Conservation (phyloP, 139 green algal species). For the Mychonastes homosphaera region DNA sequence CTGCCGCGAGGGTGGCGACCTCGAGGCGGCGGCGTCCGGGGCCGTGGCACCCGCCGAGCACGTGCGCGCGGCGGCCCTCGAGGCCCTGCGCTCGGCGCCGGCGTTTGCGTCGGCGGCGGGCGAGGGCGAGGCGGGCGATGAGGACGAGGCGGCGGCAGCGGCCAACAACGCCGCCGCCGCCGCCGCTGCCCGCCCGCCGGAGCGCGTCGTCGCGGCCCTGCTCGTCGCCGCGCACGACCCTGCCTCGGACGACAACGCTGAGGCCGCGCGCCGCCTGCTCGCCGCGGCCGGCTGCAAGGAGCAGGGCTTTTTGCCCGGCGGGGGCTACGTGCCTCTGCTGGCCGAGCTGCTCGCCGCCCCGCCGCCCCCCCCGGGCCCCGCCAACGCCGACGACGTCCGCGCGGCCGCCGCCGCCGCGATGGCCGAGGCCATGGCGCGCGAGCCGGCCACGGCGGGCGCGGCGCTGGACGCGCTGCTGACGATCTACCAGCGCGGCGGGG, state of each 20-base stretch:
- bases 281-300: too few species aligned
- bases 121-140: conserved; percentile 19
- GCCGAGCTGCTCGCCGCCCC: too few species aligned
- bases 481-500: conserved; percentile 16
- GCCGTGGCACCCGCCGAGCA: conserved; percentile 20
- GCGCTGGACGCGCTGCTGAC: conserved; percentile 30
- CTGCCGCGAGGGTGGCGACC: conserved; percentile 43
- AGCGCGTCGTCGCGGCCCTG: conserved; percentile 17
- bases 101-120: conserved; percentile 29
- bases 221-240: conserved; percentile 54
- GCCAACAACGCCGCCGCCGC: too few species aligned
- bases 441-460: conserved; percentile 10
- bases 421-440: conserved; percentile 21
- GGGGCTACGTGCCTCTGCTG: too few species aligned
- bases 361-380: conserved; percentile 11
- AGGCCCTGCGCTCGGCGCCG: conserved; percentile 48
- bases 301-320: too few species aligned
- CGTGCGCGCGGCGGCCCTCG: conserved; percentile 49
- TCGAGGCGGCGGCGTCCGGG: conserved; percentile 42
- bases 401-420: conserved; percentile 29
- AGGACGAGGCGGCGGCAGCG: conserved; percentile 12
- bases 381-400: conserved; percentile 32
- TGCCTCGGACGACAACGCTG: conserved; percentile 41
- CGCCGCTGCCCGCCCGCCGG: too few species aligned
- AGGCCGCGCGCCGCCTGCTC: conserved; percentile 32